phyloP scores from a whole-genome alignment of 1,284 basidiomycete species.

The Ceratobasidium papillatum region DNA sequence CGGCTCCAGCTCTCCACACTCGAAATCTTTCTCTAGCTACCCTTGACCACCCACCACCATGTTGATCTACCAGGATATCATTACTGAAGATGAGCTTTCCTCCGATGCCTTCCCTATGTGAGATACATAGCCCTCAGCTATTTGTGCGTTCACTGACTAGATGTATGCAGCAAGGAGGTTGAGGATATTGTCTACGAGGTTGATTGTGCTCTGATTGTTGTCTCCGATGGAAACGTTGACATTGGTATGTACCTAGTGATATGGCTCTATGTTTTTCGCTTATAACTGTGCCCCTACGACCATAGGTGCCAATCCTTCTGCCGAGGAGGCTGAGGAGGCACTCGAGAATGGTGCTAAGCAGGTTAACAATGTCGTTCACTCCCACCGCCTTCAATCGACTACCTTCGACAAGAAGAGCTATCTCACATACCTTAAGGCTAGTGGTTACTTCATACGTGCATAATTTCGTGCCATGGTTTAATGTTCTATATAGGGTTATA shows the following conservation, averaged over 20 bases:
- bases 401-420: conserved; percentile 93
- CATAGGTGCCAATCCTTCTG: conserved; percentile 87
- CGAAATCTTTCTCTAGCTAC: conserved; percentile 30
- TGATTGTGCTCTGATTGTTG: conserved; percentile 76
- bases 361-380: conserved; percentile 94
- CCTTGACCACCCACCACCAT: conserved; percentile 56
- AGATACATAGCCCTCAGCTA: conserved; percentile 48
- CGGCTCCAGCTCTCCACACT: conserved; percentile 6
- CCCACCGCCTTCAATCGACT: conserved; percentile 89
- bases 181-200: conserved; percentile 93
- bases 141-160: conserved; percentile 39
- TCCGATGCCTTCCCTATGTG: conserved; percentile 92
- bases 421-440: conserved; percentile 86
- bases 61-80: conserved; percentile 80
- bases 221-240: conserved; percentile 84
- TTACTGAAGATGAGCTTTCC: conserved; percentile 92
- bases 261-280: conserved; percentile 16
- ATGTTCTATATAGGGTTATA: conserved; percentile 64
- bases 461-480: neutral
- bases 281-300: conserved; percentile 13
- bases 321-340: conserved; percentile 86
- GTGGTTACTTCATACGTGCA: conserved; percentile 35
- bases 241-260: conserved; percentile 70
- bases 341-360: conserved; percentile 78
- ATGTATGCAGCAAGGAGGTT: conserved; percentile 72